These are phyloP conservation scores for Flaveria sonorensis DNA, from an alignment of 129 eudicot genomes.

Conservation along the genomic window DNA sequence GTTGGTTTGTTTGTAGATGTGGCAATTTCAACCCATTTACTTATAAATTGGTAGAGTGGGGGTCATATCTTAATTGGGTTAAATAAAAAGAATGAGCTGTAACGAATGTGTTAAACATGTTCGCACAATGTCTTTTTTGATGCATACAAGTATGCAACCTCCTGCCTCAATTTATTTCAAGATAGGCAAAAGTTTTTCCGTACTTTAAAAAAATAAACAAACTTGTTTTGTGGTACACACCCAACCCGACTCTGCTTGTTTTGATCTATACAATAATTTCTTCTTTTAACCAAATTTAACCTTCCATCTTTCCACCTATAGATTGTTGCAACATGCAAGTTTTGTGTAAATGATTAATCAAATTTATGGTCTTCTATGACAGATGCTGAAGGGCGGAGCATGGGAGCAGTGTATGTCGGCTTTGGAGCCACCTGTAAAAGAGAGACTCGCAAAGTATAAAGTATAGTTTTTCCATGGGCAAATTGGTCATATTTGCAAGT, in stretches of 20 bases:
- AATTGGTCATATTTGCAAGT: constrained; percentile 1
- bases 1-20: too few relatives aligned
- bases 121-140: background rate
- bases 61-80: background rate
- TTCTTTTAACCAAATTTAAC: background rate
- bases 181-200: too few relatives aligned
- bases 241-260: background rate
- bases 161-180: too few relatives aligned
- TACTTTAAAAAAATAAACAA: background rate
- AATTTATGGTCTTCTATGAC: background rate
- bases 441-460: constrained; percentile 69
- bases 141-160: background rate
- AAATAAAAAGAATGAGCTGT: background rate
- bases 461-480: constrained; percentile 17
- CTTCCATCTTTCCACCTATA: background rate
- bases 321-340: too few relatives aligned
- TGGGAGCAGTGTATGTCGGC: constrained; percentile 97
- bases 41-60: too few relatives aligned
- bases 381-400: constrained; percentile 57
- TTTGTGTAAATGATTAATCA: too few relatives aligned
- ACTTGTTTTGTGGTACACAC: background rate
- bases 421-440: constrained; percentile 78
- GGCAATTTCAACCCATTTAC: too few relatives aligned
- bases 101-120: background rate
- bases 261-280: background rate